Evolutionary conservation across 495 filamentous ascomycete genomes (phyloP).

Genomic region (Cudoniella acicularis): DNA sequence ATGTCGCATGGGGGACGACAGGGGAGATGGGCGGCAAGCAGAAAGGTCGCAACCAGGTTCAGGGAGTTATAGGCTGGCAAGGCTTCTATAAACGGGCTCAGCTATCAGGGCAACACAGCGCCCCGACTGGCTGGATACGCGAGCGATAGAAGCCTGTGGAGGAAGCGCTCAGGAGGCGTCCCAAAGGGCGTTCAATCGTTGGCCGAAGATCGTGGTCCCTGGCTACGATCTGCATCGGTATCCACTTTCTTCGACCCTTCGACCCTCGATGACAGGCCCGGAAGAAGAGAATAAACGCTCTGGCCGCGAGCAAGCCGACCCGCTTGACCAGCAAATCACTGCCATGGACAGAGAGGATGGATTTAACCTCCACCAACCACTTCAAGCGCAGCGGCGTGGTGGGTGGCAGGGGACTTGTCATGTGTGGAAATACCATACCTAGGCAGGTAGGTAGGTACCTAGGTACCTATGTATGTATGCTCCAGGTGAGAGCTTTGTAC

Average conservation of each 20-base stretch:
- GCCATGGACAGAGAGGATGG: neutral
- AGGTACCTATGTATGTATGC: neutral
- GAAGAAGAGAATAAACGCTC: neutral
- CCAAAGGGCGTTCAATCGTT: neutral
- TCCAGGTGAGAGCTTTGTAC: neutral
- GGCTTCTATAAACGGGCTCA: neutral
- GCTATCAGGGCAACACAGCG: neutral
- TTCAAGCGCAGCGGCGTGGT: too few relatives aligned
- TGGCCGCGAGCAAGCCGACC: neutral
- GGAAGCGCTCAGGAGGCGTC: too few relatives aligned
- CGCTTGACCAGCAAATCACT: neutral
- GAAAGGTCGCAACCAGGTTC: neutral
- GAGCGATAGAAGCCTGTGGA: too few relatives aligned
- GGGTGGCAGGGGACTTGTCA: too few relatives aligned
- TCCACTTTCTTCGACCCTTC: neutral
- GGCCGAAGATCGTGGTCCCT: neutral
- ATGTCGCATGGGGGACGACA: too few relatives aligned
- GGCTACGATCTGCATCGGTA: neutral
- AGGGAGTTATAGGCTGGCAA: neutral
- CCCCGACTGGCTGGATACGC: neutral
- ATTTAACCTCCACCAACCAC: too few relatives aligned
- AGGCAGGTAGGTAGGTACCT: too few relatives aligned
- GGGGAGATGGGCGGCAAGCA: too few relatives aligned
- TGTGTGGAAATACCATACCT: too few relatives aligned
- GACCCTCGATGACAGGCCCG: neutral